Evolutionary conservation across 805 yeast genomes (phyloP), one percentile per base, ranked within the genome.

Genomic region (Martiniozyma abietophila): DNA sequence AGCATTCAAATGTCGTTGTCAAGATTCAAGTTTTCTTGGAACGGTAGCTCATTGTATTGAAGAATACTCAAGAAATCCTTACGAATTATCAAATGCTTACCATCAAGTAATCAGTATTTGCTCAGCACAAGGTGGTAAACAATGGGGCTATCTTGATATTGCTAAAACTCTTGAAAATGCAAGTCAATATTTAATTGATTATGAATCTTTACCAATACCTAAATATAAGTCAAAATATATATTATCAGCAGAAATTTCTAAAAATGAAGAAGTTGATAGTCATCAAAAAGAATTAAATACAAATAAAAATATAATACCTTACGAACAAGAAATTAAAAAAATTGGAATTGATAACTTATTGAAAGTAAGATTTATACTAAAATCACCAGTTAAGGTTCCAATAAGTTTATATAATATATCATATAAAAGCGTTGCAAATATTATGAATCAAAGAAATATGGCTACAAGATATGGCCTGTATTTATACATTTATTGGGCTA

Each of bases 31-130:
- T 6, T 62, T 58, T 37, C 32, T 62, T 25, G 62, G 62, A 5
- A 58, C 66, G 1, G 53, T 59, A 3, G 41, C 61, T 10, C 36
- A 50, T 17, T 62, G 67, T 39, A 52, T 61, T 19, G 62, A 59
- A 22, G 40, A 43, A 5, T 41, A 46, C 38, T 41, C 62, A 19
- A 27, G 29, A 9, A 54, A 53, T 38, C 49, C 50, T 12, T 40
- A 49, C 3, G 46, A 47, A 11, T 35, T 56, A 6, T 51, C 62
- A 4, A 42, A 40, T 8, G 61, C 63, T 2, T 54, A 52, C 34
- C 40, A 41, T 11, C 61, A 59, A 35, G 19, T 62, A 6, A 41
- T 49, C n/a, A 60, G 60, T 19, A 48, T 52, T 1, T 62, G 67
- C 42, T 40, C 49, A 26, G 42, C 49, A 8, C 65, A 60, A 36